Conservation (phyloP, 768 basidiomycete species). For the Hortiboletus flavorubellus region DNA sequence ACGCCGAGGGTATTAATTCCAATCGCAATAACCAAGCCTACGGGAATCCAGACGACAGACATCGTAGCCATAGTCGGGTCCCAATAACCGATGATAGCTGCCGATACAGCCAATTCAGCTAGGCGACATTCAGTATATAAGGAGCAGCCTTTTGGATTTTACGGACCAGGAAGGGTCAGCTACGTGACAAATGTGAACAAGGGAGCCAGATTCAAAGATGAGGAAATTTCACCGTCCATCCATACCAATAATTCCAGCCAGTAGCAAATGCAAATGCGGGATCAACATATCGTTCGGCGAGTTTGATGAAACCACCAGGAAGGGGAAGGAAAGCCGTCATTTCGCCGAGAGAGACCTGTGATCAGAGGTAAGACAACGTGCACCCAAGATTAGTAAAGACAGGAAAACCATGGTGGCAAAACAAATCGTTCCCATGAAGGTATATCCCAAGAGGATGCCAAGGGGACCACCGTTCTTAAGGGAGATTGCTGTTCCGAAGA, state of each 20-base stretch:
- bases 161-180: neutral
- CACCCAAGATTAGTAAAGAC: neutral
- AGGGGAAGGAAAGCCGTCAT: neutral
- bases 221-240: neutral
- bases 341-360: constrained; percentile 1
- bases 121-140: neutral
- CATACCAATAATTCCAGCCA: constrained; percentile 6
- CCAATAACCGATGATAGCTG: neutral
- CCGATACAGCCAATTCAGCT: constrained; percentile 1
- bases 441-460: neutral
- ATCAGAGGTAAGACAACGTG: neutral
- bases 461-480: constrained; percentile 1
- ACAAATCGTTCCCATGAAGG: neutral
- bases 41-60: neutral
- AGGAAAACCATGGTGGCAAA: neutral
- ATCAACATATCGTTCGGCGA: constrained; percentile 2
- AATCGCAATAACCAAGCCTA: neutral
- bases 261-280: constrained; percentile 1
- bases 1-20: constrained; percentile 1
- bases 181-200: neutral
- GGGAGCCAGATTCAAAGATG: neutral
- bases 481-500: neutral
- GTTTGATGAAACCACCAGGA: constrained; percentile 2
- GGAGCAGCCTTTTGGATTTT: neutral
- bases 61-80: neutral